Evolutionary conservation across 2,329 filamentous ascomycete genomes (phyloP), one percentile per base, ranked within the genome.

Genomic region (Tricladium varicosporioides): DNA sequence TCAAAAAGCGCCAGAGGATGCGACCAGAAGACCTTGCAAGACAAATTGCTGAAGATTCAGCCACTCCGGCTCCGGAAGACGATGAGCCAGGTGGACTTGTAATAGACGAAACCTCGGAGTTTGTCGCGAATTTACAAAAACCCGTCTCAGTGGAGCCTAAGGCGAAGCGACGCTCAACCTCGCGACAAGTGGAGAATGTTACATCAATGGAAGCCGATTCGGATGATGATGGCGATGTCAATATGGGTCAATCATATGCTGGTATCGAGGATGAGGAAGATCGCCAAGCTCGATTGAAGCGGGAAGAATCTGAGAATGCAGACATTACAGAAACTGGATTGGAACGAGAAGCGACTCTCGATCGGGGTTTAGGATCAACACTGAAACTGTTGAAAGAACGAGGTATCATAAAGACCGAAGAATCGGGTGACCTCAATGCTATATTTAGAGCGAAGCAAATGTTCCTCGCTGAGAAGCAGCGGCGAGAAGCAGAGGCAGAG

Each of bases 91-190:
- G 74, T 43, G 93, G 92, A 1, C 78, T 99, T 1, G 83, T 97
- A n/a, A 92, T 99, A 56, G 93, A 97, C 59, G 94, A 97, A 70
- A 96, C 93, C 0, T 92, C 92, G 0, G 92, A 96, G 67, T 99
- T 99, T 66, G 89, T 99, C 31, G 88, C 92, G 22, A 91, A 91
- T 54, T 75, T 99, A 54, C 88, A 87, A 69, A 88, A 87, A 57
- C 84, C 87, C 13, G 81, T 75, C 1, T 73, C 80, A 10, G 75
- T 80, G 69, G 75, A 88, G 72, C 67, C 80, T 73, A 73, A 27
- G 22, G 22, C 22, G 22, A 27, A 69, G 57, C 48, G 61, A 60
- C 70, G 65, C 54, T 68, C 71, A 57, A 69, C 65, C 18, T 71
- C 71, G 7, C 71, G 70, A 31, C 70, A 70, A 14, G 69, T 72